Evolutionary conservation across 1,139 yeast species (phyloP).

Genomic region (Blastobotrys malaysiensis): DNA sequence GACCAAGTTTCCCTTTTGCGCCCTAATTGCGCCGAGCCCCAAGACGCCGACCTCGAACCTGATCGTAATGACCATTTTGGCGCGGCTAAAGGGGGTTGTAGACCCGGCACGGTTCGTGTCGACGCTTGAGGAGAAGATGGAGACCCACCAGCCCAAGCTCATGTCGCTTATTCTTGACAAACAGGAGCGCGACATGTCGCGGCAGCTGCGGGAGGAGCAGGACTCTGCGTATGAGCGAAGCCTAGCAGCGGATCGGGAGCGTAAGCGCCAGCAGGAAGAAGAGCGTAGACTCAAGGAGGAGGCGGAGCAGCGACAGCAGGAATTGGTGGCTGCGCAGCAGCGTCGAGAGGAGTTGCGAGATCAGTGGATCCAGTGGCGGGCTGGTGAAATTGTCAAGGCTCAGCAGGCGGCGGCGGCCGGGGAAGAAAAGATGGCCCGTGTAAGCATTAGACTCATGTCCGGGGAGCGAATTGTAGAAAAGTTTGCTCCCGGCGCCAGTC

Average conservation of each 20-base stretch:
- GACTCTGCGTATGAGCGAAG: constrained; percentile 73
- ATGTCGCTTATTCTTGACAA: constrained; percentile 54
- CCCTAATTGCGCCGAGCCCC: constrained; percentile 51
- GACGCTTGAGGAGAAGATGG: constrained; percentile 32
- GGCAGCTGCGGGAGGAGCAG: constrained; percentile 65
- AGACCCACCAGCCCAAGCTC: constrained; percentile 58
- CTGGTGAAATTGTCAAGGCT: constrained; percentile 16
- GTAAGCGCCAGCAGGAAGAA: constrained; percentile 37
- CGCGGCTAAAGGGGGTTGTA: constrained; percentile 58
- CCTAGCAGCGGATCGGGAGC: constrained; percentile 49
- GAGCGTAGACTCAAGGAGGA: constrained; percentile 29
- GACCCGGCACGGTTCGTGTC: constrained; percentile 34
- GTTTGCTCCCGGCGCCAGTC: constrained; percentile 44
- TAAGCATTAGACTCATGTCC: constrained; percentile 47
- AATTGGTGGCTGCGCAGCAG: constrained; percentile 19
- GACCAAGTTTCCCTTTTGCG: constrained; percentile 75
- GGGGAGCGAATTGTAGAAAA: constrained; percentile 61
- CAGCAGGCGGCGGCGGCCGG: constrained; percentile 10
- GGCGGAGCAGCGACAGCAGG: constrained; percentile 28
- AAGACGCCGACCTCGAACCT: constrained; percentile 33
- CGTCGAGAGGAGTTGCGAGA: constrained; percentile 17
- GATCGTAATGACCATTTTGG: constrained; percentile 50
- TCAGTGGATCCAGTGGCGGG: constrained; percentile 27
- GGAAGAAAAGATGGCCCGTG: constrained; percentile 29
- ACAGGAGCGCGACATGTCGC: constrained; percentile 53